phyloP scores from a whole-genome alignment of 83 land plant species.

The Larix sibirica region DNA sequence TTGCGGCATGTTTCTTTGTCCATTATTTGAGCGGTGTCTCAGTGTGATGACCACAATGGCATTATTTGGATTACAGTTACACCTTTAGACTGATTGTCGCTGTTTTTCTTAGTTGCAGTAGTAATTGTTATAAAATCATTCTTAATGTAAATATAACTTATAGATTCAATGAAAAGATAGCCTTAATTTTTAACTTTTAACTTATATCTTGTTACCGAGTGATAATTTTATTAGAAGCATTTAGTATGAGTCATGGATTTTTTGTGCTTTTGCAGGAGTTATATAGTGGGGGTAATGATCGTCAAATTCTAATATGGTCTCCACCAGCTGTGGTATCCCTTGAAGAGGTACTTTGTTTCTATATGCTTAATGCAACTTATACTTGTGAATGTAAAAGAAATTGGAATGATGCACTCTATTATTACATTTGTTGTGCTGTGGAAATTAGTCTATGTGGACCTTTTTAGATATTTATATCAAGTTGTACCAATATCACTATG shows the following conservation, averaged over 20 bases:
- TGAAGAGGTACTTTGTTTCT: conserved; percentile 18
- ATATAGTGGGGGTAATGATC: conserved; percentile 91
- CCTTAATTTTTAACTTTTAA: too few relatives aligned
- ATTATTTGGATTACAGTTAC: neutral
- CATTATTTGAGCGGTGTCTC: neutral
- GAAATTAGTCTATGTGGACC: neutral
- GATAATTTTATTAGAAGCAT: neutral
- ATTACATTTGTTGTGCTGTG: neutral
- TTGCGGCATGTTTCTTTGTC: neutral
- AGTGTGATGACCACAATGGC: neutral
- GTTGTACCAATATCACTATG: neutral
- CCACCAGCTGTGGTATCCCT: conserved; percentile 31
- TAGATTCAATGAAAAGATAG: too few relatives aligned
- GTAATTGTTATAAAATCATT: too few relatives aligned
- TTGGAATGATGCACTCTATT: neutral
- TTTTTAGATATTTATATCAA: neutral
- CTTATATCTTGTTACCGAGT: too few relatives aligned
- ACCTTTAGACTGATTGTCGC: neutral
- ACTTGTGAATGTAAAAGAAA: neutral
- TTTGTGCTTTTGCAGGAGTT: conserved; percentile 59
- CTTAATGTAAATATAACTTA: too few relatives aligned
- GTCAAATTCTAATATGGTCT: conserved; percentile 92
- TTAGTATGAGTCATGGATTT: neutral
- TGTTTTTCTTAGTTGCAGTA: neutral
- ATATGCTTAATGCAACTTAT: neutral